phyloP scores from a whole-genome alignment of 2,329 filamentous ascomycete species.

The Emericellopsis cladophorae region DNA sequence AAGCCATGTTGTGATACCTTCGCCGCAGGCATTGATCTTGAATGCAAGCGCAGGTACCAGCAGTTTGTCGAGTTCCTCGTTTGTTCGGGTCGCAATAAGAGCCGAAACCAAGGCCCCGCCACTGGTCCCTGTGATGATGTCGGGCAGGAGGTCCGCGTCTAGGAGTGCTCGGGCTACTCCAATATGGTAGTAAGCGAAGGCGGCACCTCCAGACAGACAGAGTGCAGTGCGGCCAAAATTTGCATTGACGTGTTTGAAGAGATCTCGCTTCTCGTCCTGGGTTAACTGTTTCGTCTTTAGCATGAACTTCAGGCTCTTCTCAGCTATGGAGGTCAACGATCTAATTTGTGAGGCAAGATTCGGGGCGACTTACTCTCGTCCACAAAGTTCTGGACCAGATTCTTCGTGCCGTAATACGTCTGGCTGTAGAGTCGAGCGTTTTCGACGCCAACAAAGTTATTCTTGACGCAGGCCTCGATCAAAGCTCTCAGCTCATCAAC shows the following conservation, averaged over 20 bases:
- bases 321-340: slow-evolving; percentile 30
- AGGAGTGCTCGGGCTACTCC: slow-evolving; percentile 83
- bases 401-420: slow-evolving; percentile 96
- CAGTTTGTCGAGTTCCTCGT: slow-evolving; percentile 77
- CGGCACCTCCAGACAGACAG: slow-evolving; percentile 84
- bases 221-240: slow-evolving; percentile 90
- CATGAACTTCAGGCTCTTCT: slow-evolving; percentile 54
- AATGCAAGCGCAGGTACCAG: slow-evolving; percentile 78
- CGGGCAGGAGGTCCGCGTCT: slow-evolving; percentile 73
- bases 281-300: slow-evolving; percentile 54
- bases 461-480: slow-evolving; percentile 87
- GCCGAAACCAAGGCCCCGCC: slow-evolving; percentile 85
- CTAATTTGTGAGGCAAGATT: not conserved
- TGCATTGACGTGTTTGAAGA: slow-evolving; percentile 81
- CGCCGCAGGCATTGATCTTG: slow-evolving; percentile 75
- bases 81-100: slow-evolving; percentile 76
- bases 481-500: slow-evolving; percentile 67
- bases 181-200: slow-evolving; percentile 94
- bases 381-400: slow-evolving; percentile 78
- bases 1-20: slow-evolving; percentile 64
- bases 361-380: slow-evolving; percentile 52
- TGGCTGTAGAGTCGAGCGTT: slow-evolving; percentile 92
- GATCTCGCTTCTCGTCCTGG: slow-evolving; percentile 58
- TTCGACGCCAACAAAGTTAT: slow-evolving; percentile 92
- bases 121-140: slow-evolving; percentile 93